Base-by-base conservation (phyloP, 805 yeast genomes). In the Aciculoconidium aculeatum region DNA sequence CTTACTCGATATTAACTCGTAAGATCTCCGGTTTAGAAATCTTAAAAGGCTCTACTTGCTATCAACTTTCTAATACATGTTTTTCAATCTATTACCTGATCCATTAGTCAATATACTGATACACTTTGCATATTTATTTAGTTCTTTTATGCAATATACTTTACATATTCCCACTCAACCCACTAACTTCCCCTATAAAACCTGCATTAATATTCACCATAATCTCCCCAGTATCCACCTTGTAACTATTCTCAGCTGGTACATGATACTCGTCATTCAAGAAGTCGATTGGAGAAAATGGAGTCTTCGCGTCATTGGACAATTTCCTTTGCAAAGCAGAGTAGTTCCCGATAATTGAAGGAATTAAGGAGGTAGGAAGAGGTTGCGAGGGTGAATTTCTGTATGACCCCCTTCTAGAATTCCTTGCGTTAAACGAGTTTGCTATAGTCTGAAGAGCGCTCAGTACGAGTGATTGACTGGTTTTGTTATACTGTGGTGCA, bases 231-330 rank as follows among this genome's bases (percentile, higher is more conserved):
- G n/a, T n/a, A n/a, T n/a, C 12, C 27, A 8, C 15, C 25, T 30
- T 30, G 15, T 30, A 30, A 13, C 33, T 30, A 21, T 23, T 23
- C 23, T 30, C 28, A 25, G 27, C 40, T 3, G 44, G 28, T 5
- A 25, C 27, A 17, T 34, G 29, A 23, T 49, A 53, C 5, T 58
- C 64, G 31, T 55, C 60, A 31, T 45, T 48, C 33, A 63, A 45
- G 32, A 64, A 64, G 37, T 64, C 69, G 11, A 50, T 56, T 7
- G 70, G 70, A 42, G 54, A 54, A 35, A 64, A 63, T 15, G 70
- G 70, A 9, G 53, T 40, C 31, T 56, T 60, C 15, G 51, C 28
- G 9, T 56, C 65, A 37, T 52, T 45, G 4, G 51, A 35, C 60
- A 61, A 50, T 28, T 58, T 61, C 37, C 51, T 55, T 9, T 53